A percentile compares a stretch with the other conserved stretches of the same genome.
These are phyloP conservation scores for Alternaria viburni DNA, from an alignment of 2,329 filamentous ascomycete genomes.

Conservation along the genomic window DNA sequence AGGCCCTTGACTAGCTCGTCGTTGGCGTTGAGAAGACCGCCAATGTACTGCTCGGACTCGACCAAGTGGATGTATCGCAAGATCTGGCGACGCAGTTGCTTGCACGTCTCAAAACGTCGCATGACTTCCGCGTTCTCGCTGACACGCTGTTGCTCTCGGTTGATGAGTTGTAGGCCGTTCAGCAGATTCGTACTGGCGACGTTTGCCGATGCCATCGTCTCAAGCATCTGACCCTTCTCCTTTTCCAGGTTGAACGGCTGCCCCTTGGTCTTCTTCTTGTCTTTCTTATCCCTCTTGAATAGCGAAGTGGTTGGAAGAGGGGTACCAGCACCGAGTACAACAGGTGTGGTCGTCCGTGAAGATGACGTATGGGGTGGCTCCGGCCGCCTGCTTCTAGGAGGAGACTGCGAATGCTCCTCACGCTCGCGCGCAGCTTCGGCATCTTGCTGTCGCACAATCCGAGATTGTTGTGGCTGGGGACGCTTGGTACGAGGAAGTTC, in stretches of 20 bases:
- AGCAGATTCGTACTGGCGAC: constrained; percentile 89
- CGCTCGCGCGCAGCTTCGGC: constrained; percentile 73
- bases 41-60: constrained; percentile 88
- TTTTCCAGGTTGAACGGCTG: constrained; percentile 81
- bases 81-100: constrained; percentile 81
- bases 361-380: constrained; percentile 38
- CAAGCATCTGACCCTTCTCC: constrained; percentile 86
- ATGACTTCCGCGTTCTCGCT: constrained; percentile 81
- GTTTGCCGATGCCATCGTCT: constrained; percentile 85
- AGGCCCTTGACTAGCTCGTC: constrained; percentile 93
- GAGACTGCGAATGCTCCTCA: constrained; percentile 56
- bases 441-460: constrained; percentile 81
- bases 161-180: constrained; percentile 88
- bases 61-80: constrained; percentile 92
- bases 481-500: constrained; percentile 68
- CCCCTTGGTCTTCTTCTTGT: constrained; percentile 61
- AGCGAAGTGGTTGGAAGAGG: constrained; percentile 59
- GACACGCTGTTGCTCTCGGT: constrained; percentile 85
- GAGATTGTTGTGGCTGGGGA: constrained; percentile 73
- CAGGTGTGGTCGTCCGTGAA: constrained; percentile 35
- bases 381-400: constrained; percentile 29
- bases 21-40: constrained; percentile 88
- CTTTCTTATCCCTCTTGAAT: constrained; percentile 60
- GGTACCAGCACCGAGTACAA: constrained; percentile 34
- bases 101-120: constrained; percentile 83